phyloP scores from a whole-genome alignment of 768 basidiomycete species.

The Tricholoma sp. region DNA sequence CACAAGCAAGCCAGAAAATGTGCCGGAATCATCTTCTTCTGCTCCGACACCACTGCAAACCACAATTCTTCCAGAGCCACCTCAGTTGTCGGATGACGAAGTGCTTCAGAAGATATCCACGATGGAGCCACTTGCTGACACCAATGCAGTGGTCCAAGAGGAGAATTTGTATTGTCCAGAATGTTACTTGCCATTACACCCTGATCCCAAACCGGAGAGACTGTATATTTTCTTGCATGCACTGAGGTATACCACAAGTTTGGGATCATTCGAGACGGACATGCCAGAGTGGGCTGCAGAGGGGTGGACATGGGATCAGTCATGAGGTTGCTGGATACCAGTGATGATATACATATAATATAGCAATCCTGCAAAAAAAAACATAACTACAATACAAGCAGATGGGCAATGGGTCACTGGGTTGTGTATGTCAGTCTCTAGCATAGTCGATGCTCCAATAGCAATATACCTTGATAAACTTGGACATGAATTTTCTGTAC shows the following conservation, averaged over 20 bases:
- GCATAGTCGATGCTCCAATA: not conserved
- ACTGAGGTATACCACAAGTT: slow-evolving; percentile 71
- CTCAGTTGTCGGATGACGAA: slow-evolving; percentile 45
- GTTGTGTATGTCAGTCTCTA: not conserved
- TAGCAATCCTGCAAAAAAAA: not conserved
- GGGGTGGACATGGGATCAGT: slow-evolving; percentile 63
- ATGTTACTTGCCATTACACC: slow-evolving; percentile 89
- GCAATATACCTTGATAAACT: slow-evolving; percentile 73
- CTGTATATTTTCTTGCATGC: slow-evolving; percentile 97
- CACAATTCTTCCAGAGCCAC: slow-evolving; percentile 13
- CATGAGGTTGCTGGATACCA: slow-evolving; percentile 7
- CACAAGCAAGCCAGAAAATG: slow-evolving; percentile 1
- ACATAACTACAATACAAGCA: not conserved
- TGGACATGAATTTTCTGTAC: slow-evolving; percentile 83
- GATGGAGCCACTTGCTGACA: slow-evolving; percentile 33
- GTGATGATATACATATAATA: not conserved
- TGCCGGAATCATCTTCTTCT: slow-evolving; percentile 4
- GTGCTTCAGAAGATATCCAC: slow-evolving; percentile 36
- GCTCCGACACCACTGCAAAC: slow-evolving; percentile 12
- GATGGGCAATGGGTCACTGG: not conserved
- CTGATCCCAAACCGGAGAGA: slow-evolving; percentile 88
- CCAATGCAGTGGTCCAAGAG: slow-evolving; percentile 30
- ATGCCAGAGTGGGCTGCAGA: slow-evolving; percentile 87
- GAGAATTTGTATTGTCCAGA: slow-evolving; percentile 73
- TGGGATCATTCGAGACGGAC: slow-evolving; percentile 81